Base-by-base conservation (phyloP, 805 yeast species). In the Lipomyces orientalis region DNA sequence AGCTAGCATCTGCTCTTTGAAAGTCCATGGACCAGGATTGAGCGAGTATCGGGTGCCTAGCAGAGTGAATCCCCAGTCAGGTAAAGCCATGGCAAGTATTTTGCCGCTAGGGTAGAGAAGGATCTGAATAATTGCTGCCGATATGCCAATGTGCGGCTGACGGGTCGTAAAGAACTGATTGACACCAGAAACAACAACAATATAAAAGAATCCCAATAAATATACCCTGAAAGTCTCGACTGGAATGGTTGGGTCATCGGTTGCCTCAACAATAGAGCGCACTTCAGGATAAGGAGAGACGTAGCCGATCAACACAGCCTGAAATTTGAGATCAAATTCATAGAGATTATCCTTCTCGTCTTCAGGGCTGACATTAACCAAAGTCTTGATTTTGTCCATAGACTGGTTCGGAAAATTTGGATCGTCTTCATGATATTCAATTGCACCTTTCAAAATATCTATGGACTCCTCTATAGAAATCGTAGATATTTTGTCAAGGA, bases 61-160 rank as follows among this genome's bases (percentile, higher is more conserved):
- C 33, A 71, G 58, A 73, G 63, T 61, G 37, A 71, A 66, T n/a
- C 67, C 70, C 70, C 66, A 62, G 34, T 66, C 67, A 2, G 71
- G 71, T 1, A 68, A 55, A 14, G 39, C 9, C 60, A 62, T 58
- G 16, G 58, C 52, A 34, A 81, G 67, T 16, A 55, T 12, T 59
- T 79, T 76, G 64, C 93, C 93, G 35, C 84, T 69, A 5, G 91
- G 90, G 76, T 82, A 86, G 2, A 89, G 82, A 60, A 87, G 67
- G 1, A 93, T 91, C 82, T 86, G 89, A 0, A 90, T 85, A 65
- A 87, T 81, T 66, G 90, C 82, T 46, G 89, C 85, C 34, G 86
- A 82, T 58, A 88, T 88, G 65, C 79, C 74, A 66, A 87, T 80
- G 0, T 84, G 75, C 1, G 91, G 91, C 59, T 82, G 76, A 75